These are phyloP conservation scores for Bombardia bombarda DNA, from an alignment of 495 filamentous ascomycete species.

Conservation along the genomic window DNA sequence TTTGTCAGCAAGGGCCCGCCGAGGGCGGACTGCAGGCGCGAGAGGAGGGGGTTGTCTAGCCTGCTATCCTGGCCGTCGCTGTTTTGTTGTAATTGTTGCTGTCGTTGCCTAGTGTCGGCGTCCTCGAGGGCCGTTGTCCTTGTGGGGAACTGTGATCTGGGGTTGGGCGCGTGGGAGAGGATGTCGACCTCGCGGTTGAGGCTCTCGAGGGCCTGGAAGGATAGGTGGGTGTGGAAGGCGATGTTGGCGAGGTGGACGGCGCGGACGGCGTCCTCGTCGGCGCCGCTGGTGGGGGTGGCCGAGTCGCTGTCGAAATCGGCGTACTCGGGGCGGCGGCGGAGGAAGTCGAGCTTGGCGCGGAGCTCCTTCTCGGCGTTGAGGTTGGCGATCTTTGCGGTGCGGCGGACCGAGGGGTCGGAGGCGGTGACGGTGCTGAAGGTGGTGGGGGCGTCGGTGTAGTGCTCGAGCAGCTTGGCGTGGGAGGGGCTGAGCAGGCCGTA, in stretches of 20 bases:
- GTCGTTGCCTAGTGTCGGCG: conserved; percentile 42
- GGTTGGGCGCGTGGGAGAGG: conserved; percentile 59
- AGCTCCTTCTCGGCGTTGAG: conserved; percentile 83
- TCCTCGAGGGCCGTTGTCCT: conserved; percentile 16
- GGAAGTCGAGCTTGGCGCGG: conserved; percentile 65
- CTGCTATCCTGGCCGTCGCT: conserved; percentile 57
- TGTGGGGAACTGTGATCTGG: conserved; percentile 32
- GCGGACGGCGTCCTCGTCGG: conserved; percentile 74
- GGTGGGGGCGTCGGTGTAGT: conserved; percentile 57
- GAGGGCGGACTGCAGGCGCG: conserved; percentile 29
- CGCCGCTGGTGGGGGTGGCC: conserved; percentile 30
- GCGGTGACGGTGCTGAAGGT: conserved; percentile 62
- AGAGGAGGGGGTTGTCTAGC: conserved; percentile 59
- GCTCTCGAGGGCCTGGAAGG: conserved; percentile 78
- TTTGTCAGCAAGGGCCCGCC: conserved; percentile 71
- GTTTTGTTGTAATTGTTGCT: conserved; percentile 15
- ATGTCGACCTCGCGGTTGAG: conserved; percentile 78
- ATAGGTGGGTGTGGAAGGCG: conserved; percentile 62
- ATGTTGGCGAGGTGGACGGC: conserved; percentile 70
- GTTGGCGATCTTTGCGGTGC: conserved; percentile 76
- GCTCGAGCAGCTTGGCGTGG: conserved; percentile 64
- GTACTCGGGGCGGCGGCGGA: conserved; percentile 36
- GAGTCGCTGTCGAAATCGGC: conserved; percentile 18
- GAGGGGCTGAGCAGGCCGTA: conserved; percentile 62
- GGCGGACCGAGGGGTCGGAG: conserved; percentile 60